These are phyloP conservation scores for Clavispora fructus DNA, from an alignment of 805 yeast genomes.

Conservation along the genomic window DNA sequence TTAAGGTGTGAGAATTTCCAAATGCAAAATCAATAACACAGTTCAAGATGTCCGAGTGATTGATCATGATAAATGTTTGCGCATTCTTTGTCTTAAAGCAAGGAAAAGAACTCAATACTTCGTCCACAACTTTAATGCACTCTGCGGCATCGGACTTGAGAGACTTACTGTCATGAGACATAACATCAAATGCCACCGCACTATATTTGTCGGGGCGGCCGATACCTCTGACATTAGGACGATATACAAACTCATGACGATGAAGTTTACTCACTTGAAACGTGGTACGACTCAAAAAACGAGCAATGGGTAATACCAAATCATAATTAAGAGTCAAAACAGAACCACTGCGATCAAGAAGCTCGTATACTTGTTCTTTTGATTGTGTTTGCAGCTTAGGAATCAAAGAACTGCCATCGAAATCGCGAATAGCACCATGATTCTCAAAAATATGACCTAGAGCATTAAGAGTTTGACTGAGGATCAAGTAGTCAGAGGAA, in stretches of 20 bases:
- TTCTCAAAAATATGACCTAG: conserved; percentile 58
- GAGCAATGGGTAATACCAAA: conserved; percentile 82
- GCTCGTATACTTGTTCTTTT: conserved; percentile 65
- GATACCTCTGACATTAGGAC: conserved; percentile 52
- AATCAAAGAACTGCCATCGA: conserved; percentile 58
- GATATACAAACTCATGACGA: conserved; percentile 75
- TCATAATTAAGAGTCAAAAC: conserved; percentile 89
- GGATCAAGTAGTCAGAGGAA: conserved; percentile 47
- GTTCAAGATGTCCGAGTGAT: conserved; percentile 77
- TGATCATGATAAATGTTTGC: conserved; percentile 57
- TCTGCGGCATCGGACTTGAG: conserved; percentile 65
- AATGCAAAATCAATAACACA: conserved; percentile 61
- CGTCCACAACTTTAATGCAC: conserved; percentile 75
- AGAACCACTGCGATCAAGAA: conserved; percentile 80
- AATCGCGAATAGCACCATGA: conserved; percentile 86
- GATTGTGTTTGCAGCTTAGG: conserved; percentile 73
- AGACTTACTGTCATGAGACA: conserved; percentile 36
- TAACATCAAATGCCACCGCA: conserved; percentile 83
- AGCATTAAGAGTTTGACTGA: conserved; percentile 54
- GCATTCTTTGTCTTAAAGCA: conserved; percentile 48
- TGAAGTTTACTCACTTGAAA: conserved; percentile 54
- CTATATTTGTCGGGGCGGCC: conserved; percentile 73
- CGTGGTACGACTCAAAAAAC: conserved; percentile 66
- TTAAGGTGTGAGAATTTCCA: conserved; percentile 65
- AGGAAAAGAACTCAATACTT: conserved; percentile 60